Evolutionary conservation across 2,329 filamentous ascomycete genomes (phyloP), one percentile per base, ranked within the genome.

Genomic region (Kalaharituber pfeilii): DNA sequence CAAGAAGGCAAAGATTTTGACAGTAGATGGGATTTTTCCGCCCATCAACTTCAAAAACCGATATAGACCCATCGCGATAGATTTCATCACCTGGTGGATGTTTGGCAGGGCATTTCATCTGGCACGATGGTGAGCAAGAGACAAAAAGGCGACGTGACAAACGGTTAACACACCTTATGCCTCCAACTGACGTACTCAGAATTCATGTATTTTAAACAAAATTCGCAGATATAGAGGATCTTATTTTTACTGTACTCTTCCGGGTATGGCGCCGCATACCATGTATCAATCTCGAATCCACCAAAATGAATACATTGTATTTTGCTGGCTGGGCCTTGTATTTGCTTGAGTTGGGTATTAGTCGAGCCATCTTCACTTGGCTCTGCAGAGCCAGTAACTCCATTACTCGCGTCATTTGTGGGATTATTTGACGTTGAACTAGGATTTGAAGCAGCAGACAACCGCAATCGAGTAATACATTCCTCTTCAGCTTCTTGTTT

Each of bases 251-350:
- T 96, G 72, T 98, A 98, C 69, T 98, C 91, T 67, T 95, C 91
- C 0, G 91, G 91, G 66, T 98, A 98, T 11, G 91, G 93, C 36
- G 91, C 91, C 27, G 91, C 89, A 69, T 98, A 95, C 88, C 91
- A 96, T 2, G 91, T 98, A 67, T 98, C 91, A 63, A 98, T 98
- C 68, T 98, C 91, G 75, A 84, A 93, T 51, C 87, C 86, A 47
- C 91, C 91, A 70, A 98, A 96, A 64, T 94, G 91, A 70, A 98
- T 94, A 69, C 88, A 95, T 68, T 96, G 93, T 67, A 98, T 96
- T 69, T 95, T 91, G 67, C 88, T 96, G 3, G 62, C 62, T 22
- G 59, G 58, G 18, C 54, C 59, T 26, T 58, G 53, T 22, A 52
- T 59, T 49, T 57, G 58, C n/a, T n/a, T n/a, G n/a, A n/a, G n/a